Evolutionary conservation across 148 eudicot species (phyloP), one percentile per base, ranked within the genome.

Genomic region (Selenicereus undatus): DNA sequence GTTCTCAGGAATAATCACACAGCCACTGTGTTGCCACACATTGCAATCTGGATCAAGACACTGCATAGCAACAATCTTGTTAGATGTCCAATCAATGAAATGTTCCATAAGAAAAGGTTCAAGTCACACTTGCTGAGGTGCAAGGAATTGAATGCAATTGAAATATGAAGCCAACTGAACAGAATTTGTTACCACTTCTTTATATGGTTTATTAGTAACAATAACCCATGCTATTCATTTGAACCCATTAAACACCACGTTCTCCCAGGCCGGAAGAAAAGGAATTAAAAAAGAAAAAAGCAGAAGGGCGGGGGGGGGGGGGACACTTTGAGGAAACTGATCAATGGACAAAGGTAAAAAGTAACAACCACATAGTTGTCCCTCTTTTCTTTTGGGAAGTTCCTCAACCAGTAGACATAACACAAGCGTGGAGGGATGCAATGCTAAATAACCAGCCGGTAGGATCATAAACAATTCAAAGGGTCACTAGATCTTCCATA

Each of bases 11-110:
- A 89, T 81, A 80, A 95, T 75, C 80, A 90, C 97, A 86, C 99
- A 95, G 36, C 76, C 60, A 64, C 84, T 83, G 85, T 95, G 99
- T 86, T 95, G 97, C 93, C 94, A 92, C 71, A 90, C 86, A 77
- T 84, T 87, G 87, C 99, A 95, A 78, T 81, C 84, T 71, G 85
- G 86, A 85, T 90, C 97, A 78, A 84, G 89, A 86, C 99, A 95
- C 99, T 95, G 90, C 89, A 78, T 29, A 62, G 10, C 12, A 82
- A 81, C n/a, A 66, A 32, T 70, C 71, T 76, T 71, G 79, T 78
- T 48, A 82, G 54, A 72, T 78, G 35, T 50, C 29, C 64, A 76
- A 21, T n/a, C 35, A 43, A 21, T 43, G 42, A 73, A 69, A n/a
- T 30, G 76, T 71, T 58, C 11, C 32, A 26, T 12, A 24, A n/a